phyloP scores from a whole-genome alignment of 169 alveolate species.

The Sarcocystis neurona region DNA sequence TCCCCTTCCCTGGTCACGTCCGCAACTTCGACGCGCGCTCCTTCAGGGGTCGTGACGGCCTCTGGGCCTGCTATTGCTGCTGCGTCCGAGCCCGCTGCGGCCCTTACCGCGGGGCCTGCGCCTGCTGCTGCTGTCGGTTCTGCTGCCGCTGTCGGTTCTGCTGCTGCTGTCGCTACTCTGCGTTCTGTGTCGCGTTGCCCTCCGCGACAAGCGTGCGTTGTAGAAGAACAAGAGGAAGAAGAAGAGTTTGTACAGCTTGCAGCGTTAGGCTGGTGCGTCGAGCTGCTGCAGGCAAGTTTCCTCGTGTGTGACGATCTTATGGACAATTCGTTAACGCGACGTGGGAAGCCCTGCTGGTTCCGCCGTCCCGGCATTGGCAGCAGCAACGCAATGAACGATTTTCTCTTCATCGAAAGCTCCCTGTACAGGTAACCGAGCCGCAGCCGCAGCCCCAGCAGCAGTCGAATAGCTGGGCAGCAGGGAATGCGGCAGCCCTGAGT shows the following conservation, averaged over 20 bases:
- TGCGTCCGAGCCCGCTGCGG: not conserved
- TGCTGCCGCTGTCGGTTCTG: slow-evolving; percentile 32
- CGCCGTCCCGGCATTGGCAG: slow-evolving; percentile 49
- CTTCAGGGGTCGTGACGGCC: no score
- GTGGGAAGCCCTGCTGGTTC: slow-evolving; percentile 68
- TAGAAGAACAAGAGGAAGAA: not conserved
- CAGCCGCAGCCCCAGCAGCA: not conserved
- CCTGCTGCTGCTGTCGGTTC: not conserved
- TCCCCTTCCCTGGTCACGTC: no score
- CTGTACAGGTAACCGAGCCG: slow-evolving; percentile 47
- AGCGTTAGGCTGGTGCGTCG: slow-evolving; percentile 68
- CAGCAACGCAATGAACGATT: slow-evolving; percentile 67
- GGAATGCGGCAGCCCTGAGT: no score
- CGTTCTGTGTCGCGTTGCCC: not conserved
- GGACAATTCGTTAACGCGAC: slow-evolving; percentile 66
- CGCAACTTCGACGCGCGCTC: no score
- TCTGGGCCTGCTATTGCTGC: not conserved
- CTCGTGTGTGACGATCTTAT: slow-evolving; percentile 69
- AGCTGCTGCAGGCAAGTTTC: slow-evolving; percentile 67
- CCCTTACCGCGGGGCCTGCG: no score
- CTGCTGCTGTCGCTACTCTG: not conserved
- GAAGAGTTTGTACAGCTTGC: slow-evolving; percentile 21
- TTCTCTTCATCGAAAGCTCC: slow-evolving; percentile 45
- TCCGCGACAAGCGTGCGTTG: not conserved
- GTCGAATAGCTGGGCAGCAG: not conserved